Conservation (phyloP, 768 basidiomycete species). For the Kwoniella heveanensis region DNA sequence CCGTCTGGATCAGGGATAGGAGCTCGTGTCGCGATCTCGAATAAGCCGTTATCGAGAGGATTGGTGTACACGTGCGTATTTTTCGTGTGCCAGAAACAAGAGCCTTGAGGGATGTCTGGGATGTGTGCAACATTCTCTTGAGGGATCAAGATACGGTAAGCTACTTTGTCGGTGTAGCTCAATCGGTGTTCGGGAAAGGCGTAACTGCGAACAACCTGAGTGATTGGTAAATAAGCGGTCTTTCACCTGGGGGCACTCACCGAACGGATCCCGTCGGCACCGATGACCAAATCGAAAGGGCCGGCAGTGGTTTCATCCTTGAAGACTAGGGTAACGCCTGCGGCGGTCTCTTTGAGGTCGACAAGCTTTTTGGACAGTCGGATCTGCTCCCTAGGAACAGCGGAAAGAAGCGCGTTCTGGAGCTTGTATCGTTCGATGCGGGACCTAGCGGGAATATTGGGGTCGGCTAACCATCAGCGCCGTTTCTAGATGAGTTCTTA, state of each 20-base stretch:
- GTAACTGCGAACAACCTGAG: constrained; percentile 6
- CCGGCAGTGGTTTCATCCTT: constrained; percentile 4
- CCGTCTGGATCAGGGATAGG: constrained; percentile 7
- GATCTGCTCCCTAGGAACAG: not conserved
- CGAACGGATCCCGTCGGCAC: constrained; percentile 11
- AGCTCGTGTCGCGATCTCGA: constrained; percentile 17
- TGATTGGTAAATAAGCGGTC: too few species aligned
- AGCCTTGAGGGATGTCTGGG: constrained; percentile 6
- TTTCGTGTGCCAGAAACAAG: constrained; percentile 14
- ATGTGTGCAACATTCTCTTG: constrained; percentile 9
- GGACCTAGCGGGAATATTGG: constrained; percentile 10
- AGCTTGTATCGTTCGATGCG: constrained; percentile 13
- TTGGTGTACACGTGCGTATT: constrained; percentile 11
- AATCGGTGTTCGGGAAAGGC: constrained; percentile 25
- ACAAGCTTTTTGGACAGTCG: constrained; percentile 5
- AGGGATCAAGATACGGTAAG: constrained; percentile 20
- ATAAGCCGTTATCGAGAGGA: constrained; percentile 12
- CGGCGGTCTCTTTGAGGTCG: not conserved
- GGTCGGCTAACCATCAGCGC: constrained; percentile 1
- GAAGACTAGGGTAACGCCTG: constrained; percentile 2
- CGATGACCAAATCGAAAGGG: constrained; percentile 11
- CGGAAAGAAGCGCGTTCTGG: constrained; percentile 11
- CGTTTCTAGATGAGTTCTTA: not conserved
- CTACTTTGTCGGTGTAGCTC: constrained; percentile 22
- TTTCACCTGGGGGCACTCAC: too few species aligned